Percentiles rank a stretch among this genome's conserved stretches.
phyloP scores from a whole-genome alignment of 257 asterid genomes.

The Ilex aquifolium region DNA sequence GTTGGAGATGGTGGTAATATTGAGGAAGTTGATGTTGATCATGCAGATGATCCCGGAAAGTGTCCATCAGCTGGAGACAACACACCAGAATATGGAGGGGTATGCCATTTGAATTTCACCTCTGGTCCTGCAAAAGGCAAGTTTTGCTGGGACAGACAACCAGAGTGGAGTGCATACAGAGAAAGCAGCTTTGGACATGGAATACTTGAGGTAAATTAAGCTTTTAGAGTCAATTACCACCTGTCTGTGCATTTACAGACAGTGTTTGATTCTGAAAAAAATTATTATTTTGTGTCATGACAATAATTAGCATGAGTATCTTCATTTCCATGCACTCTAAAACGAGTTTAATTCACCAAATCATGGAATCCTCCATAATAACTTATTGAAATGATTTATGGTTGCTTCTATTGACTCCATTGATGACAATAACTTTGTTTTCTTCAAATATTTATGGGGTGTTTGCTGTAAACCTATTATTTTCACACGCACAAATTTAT shows the following conservation, averaged over 20 bases:
- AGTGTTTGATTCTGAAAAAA: too few species aligned
- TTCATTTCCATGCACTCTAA: too few species aligned
- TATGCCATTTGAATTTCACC: constrained; percentile 63
- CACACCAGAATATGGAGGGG: constrained; percentile 58
- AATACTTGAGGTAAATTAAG: constrained; percentile 63
- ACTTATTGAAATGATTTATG: too few species aligned
- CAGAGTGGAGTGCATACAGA: constrained; percentile 93
- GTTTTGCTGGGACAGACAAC: constrained; percentile 91
- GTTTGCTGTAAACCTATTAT: too few species aligned
- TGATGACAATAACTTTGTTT: too few species aligned
- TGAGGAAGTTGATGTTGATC: constrained; percentile 67
- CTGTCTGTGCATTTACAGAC: too few species aligned
- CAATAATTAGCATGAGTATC: too few species aligned
- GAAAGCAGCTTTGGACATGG: constrained; percentile 99
- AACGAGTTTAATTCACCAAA: too few species aligned
- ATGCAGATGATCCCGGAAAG: constrained; percentile 76
- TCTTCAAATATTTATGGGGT: too few species aligned
- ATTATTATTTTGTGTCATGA: too few species aligned
- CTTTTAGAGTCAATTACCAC: not conserved
- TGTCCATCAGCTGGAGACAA: constrained; percentile 65
- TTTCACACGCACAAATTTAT: too few species aligned
- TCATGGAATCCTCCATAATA: not conserved
- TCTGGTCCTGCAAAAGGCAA: constrained; percentile 67
- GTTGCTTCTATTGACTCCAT: too few species aligned
- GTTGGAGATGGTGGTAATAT: constrained; percentile 94